Evolutionary conservation across 306 rosid genomes (phyloP), one percentile per base, ranked within the genome.

Genomic region (Medicago lupulina): DNA sequence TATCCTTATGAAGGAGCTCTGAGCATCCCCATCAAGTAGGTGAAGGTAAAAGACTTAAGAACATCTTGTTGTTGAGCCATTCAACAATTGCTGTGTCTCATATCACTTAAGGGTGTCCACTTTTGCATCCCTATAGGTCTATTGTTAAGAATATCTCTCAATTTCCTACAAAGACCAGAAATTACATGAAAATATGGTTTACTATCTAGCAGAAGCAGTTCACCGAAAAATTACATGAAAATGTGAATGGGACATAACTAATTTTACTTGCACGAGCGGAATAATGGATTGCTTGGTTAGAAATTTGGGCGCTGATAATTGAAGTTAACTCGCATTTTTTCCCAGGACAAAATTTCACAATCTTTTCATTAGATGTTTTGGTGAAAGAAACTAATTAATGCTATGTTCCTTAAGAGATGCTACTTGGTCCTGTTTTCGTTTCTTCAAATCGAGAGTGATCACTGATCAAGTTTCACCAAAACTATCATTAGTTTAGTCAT

Each of bases 391-490:
- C 38, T n/a, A 75, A 51, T 6, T 6, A 50, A n/a, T 7, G 57
- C 57, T 7, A 50, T 50, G 74, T 55, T 67, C 55, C 68, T 67
- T 51, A 84, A 49, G 25, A 50, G 25, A 50, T 41, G 62, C 41
- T 67, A 58, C 8, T 36, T 53, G 72, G 19, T 64, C 57, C 0
- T 28, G 41, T 73, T 40, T 71, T 15, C 1, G 21, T 50, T 18
- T 73, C 34, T 61, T 73, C 15, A n/a, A 40, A 25, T 66, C 16
- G 25, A 19, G 39, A 61, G 21, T 23, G 62, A 44, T 67, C 67
- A 61, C 16, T 23, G 62, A 44, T 67, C 67, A 82, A 57, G 57
- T 41, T 64, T 66, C 67, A 78, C 67, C 83, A 78, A 53, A 67
- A 74, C 36, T 47, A n/a, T 8, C 2, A 36, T 31, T 34, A 15